These are phyloP conservation scores for Nemania sp. DNA, from an alignment of 2,329 filamentous ascomycete genomes.

Conservation along the genomic window DNA sequence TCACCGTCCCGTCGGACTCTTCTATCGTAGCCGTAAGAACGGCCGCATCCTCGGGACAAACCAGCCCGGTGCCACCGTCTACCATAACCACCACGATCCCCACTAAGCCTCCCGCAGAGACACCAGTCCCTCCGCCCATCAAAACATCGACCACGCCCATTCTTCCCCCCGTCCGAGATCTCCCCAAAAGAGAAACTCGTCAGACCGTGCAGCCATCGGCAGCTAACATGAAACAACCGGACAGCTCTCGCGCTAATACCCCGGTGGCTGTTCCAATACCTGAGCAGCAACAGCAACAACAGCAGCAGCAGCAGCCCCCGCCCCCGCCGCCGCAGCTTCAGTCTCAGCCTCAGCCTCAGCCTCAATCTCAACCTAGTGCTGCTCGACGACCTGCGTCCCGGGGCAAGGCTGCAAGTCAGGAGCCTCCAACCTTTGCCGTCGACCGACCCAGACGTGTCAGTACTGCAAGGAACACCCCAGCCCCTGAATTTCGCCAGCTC, in stretches of 20 bases:
- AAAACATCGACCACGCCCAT: conserved; percentile 45
- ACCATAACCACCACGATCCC: conserved; percentile 44
- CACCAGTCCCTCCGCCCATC: conserved; percentile 44
- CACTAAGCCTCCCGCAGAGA: conserved; percentile 45
- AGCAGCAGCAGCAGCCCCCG: conserved; percentile 2
- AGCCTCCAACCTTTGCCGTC: conserved; percentile 51
- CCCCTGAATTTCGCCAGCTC: conserved; percentile 49
- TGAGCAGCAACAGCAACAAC: conserved; percentile 38
- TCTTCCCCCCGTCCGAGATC: conserved; percentile 40
- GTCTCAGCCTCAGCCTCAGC: too few species aligned
- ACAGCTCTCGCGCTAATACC: conserved; percentile 36
- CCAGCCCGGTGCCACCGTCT: conserved; percentile 39
- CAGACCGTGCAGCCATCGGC: conserved; percentile 46
- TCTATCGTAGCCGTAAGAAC: conserved; percentile 34
- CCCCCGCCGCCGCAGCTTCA: neutral
- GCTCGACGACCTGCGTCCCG: conserved; percentile 54
- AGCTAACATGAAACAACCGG: conserved; percentile 36
- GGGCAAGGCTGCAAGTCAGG: conserved; percentile 56
- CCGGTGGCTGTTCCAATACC: conserved; percentile 42
- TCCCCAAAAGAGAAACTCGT: conserved; percentile 50
- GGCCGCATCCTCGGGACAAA: conserved; percentile 33
- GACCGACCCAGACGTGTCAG: conserved; percentile 60
- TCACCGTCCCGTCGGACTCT: conserved; percentile 32
- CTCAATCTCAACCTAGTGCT: conserved; percentile 18
- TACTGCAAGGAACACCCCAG: conserved; percentile 61